Evolutionary conservation across 2,329 filamentous ascomycete genomes (phyloP).

Genomic region (Pseudogymnoascus sp.): DNA sequence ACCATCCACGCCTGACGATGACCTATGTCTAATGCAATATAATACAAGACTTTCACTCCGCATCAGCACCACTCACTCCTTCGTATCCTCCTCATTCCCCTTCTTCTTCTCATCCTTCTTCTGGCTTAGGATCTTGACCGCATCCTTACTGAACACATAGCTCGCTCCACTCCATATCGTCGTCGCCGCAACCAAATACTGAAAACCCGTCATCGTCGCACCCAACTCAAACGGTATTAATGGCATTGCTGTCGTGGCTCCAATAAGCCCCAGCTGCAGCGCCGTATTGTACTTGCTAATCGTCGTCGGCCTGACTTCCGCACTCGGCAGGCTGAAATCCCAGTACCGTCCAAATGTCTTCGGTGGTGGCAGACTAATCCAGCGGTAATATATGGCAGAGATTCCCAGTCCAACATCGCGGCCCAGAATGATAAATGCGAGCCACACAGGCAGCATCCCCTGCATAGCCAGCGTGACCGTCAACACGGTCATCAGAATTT

Average conservation of each 20-base stretch:
- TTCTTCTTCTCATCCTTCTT: constrained; percentile 14
- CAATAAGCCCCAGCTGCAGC: constrained; percentile 79
- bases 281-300: constrained; percentile 94
- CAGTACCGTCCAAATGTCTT: constrained; percentile 92
- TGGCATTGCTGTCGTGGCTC: constrained; percentile 72
- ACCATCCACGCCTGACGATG: background rate
- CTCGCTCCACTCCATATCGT: constrained; percentile 91
- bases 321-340: constrained; percentile 89
- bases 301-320: constrained; percentile 73
- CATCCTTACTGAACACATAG: constrained; percentile 85
- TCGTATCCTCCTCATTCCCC: background rate
- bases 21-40: background rate
- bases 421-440: constrained; percentile 83
- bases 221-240: constrained; percentile 55
- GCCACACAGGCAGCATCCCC: constrained; percentile 75
- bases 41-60: background rate
- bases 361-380: constrained; percentile 84
- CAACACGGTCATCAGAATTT: constrained; percentile 87
- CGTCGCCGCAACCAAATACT: constrained; percentile 78
- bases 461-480: constrained; percentile 80
- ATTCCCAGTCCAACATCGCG: constrained; percentile 77
- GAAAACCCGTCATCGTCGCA: constrained; percentile 50
- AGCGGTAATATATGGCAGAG: constrained; percentile 89
- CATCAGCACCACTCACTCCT: background rate
- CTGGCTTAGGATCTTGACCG: constrained; percentile 70